These are phyloP conservation scores for Davidsoniella neocaledoniae DNA, from an alignment of 2,329 filamentous ascomycete species.

Conservation along the genomic window DNA sequence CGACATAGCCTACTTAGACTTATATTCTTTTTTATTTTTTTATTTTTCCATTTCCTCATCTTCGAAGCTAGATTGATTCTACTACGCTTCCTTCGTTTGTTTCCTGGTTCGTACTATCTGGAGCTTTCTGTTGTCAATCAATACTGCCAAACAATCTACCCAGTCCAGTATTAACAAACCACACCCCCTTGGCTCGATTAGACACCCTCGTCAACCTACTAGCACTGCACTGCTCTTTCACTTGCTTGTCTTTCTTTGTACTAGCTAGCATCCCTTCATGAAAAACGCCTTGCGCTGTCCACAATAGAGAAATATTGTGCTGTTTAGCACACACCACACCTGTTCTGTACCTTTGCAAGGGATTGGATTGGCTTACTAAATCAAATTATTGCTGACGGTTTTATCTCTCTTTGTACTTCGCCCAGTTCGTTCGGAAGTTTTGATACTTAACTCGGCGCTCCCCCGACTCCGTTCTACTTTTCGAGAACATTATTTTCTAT, in stretches of 20 bases:
- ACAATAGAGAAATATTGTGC: neutral
- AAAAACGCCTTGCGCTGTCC: neutral
- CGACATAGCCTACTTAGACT: slow-evolving; percentile 1
- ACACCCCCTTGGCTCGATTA: neutral
- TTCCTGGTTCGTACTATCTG: too few relatives aligned
- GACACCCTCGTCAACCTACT: neutral
- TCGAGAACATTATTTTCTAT: too few relatives aligned
- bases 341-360: too few relatives aligned
- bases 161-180: neutral
- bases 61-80: neutral
- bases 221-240: too few relatives aligned
- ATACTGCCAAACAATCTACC: neutral
- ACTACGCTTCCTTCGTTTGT: neutral
- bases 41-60: neutral
- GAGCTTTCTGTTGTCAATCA: neutral
- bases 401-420: too few relatives aligned
- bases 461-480: too few relatives aligned
- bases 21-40: neutral
- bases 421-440: too few relatives aligned
- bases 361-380: too few relatives aligned
- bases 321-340: too few relatives aligned
- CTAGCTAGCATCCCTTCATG: neutral
- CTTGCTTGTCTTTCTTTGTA: too few relatives aligned
- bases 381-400: too few relatives aligned
- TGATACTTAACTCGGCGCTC: too few relatives aligned